Base-by-base conservation (phyloP, 2,329 filamentous ascomycete species). In the Tolypocladium ophioglossoides region DNA sequence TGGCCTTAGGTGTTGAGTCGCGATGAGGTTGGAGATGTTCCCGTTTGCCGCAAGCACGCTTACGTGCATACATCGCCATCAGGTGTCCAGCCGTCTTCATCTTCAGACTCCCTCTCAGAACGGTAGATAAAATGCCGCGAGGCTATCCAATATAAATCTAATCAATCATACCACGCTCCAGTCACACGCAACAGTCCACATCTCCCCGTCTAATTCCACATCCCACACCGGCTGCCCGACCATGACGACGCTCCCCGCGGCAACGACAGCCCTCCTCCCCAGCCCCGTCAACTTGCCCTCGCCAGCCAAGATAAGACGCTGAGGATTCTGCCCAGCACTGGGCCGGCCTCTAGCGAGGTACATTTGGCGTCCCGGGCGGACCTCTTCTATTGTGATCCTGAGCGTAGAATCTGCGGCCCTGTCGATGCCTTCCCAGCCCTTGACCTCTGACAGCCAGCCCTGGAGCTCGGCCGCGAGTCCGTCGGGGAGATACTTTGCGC, bases 381-480 rank as follows among this genome's bases (percentile, higher is more conserved):
- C 52, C 47, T 68, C 64, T 10, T 67, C 63, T 8, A 73, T 59
- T 4, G 41, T 55, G 18, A 74, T 58, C 12, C 57, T 62, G 38
- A 65, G 54, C 1, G 54, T 58, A 6, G 59, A 51, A 11, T 53
- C 52, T 7, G 16, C 54, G n/a, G 35, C 12, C n/a, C 6, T 20
- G 14, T 59, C 55, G 7, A 50, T 50, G 39, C 61, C 61, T 18
- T 67, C 64, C 66, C 65, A 67, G 12, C 67, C 67, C 56, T 68
- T 72, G 27, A 73, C 64, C 24, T 74, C 70, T 0, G 72, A 72
- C 11, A 74, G 62, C 69, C 70, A 72, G 16, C 67, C 66, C 55
- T 74, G 72, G 8, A 74, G 61, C 47, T 66, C 65, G 2, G 70
- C 67, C 1, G 72, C 72, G 24, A 74, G 59, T 0, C 72, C 72